A percentile compares a stretch with the other conserved stretches of the same genome.
phyloP scores from a whole-genome alignment of 148 eudicot genomes.

The Simmondsia chinensis region DNA sequence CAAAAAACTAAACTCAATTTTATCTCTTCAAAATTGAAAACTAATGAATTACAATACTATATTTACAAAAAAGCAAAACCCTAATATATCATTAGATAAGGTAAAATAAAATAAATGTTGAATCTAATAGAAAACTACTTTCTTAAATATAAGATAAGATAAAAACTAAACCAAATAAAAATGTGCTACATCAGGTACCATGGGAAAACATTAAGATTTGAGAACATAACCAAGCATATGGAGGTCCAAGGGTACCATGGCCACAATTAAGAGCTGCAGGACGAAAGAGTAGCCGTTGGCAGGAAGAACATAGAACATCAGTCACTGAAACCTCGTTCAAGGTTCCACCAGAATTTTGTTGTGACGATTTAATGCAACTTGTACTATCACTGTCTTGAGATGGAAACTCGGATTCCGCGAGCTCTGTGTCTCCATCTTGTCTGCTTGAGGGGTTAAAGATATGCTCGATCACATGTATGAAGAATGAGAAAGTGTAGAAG shows the following conservation, averaged over 20 bases:
- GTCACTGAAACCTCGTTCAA: conserved; percentile 22
- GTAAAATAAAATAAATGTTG: neutral
- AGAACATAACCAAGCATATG: neutral
- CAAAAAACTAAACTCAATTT: no score
- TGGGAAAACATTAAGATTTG: neutral
- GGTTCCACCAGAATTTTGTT: conserved; percentile 9
- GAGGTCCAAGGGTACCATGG: conserved; percentile 42
- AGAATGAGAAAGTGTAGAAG: conserved; percentile 9
- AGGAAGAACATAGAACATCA: conserved; percentile 55
- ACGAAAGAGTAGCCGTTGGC: conserved; percentile 49
- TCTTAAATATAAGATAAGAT: no score
- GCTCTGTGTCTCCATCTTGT: conserved; percentile 7
- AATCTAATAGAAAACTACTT: no score
- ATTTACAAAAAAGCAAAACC: no score
- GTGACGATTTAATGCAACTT: conserved; percentile 5
- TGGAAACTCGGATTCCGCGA: conserved; percentile 1
- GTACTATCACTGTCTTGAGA: conserved; percentile 6
- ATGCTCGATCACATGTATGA: conserved; percentile 2
- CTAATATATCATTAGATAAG: no score
- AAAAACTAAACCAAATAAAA: neutral
- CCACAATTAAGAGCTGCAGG: conserved; percentile 84
- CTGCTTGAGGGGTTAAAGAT: conserved; percentile 10
- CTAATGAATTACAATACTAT: no score
- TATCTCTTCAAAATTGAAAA: no score
- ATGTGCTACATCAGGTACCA: no score